Percentiles rank a stretch among this genome's conserved stretches.
phyloP scores from a whole-genome alignment of 2,329 filamentous ascomycete species.

The Sclerotinia borealis region DNA sequence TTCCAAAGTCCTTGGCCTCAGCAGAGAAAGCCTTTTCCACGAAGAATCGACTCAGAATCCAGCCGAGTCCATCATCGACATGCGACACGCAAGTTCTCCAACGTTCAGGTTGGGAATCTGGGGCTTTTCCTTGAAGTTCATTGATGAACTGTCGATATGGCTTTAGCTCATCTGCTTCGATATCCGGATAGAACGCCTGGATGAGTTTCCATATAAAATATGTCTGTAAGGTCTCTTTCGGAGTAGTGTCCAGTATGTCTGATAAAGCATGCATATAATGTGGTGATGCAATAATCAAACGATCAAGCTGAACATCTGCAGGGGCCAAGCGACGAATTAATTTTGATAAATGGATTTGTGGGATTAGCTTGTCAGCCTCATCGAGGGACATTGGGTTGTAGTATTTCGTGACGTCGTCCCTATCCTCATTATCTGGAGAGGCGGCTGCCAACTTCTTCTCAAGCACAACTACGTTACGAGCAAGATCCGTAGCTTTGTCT shows the following conservation, averaged over 20 bases:
- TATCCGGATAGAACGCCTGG: constrained; percentile 42
- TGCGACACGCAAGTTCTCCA: constrained; percentile 59
- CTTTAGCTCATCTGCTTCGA: constrained; percentile 55
- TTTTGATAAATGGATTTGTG: constrained; percentile 48
- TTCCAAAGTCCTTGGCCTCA: constrained; percentile 59
- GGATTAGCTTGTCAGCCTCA: constrained; percentile 49
- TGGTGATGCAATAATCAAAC: constrained; percentile 54
- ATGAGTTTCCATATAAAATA: constrained; percentile 62
- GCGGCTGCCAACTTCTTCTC: constrained; percentile 56
- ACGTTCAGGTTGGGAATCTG: constrained; percentile 55
- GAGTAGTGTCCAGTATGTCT: constrained; percentile 46
- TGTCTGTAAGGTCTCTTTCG: constrained; percentile 50
- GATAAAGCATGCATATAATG: constrained; percentile 54
- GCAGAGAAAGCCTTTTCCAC: constrained; percentile 62
- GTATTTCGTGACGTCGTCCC: constrained; percentile 58
- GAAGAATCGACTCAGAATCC: constrained; percentile 67
- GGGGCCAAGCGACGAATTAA: constrained; percentile 49
- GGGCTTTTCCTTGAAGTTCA: constrained; percentile 54
- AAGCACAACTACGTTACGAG: constrained; percentile 46
- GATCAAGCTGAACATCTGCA: constrained; percentile 42
- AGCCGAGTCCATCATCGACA: constrained; percentile 54
- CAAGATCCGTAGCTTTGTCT: constrained; percentile 17
- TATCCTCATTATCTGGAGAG: constrained; percentile 51
- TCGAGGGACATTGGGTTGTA: constrained; percentile 58
- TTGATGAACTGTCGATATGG: constrained; percentile 56